phyloP scores from a whole-genome alignment of 768 basidiomycete genomes.

The Lyophyllum shimeji region DNA sequence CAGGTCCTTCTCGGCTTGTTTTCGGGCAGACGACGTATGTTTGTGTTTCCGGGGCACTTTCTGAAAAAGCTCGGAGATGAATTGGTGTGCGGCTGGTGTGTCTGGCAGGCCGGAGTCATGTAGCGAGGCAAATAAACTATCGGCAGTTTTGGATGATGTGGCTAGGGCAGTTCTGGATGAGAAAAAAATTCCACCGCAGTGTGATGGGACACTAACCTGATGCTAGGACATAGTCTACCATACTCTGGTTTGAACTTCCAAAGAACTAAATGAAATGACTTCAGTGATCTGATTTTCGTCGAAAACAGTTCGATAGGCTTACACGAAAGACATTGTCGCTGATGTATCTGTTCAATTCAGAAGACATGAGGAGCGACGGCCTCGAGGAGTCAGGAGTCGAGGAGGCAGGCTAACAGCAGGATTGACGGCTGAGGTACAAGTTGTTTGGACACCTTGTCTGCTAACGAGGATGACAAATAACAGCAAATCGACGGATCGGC shows the following conservation, averaged over 20 bases:
- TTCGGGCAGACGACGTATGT: slow-evolving; percentile 45
- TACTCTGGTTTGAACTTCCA: slow-evolving; percentile 79
- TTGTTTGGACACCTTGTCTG: neutral
- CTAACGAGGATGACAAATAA: neutral
- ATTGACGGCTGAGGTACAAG: neutral
- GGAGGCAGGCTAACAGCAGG: neutral
- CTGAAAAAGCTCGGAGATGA: slow-evolving; percentile 73
- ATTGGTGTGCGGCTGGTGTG: slow-evolving; percentile 76
- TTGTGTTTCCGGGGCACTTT: slow-evolving; percentile 81
- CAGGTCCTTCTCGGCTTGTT: slow-evolving; percentile 74
- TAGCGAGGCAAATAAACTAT: slow-evolving; percentile 75
- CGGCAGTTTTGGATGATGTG: slow-evolving; percentile 80
- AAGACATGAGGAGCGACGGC: slow-evolving; percentile 43
- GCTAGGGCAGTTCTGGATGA: slow-evolving; percentile 39
- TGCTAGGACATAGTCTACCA: slow-evolving; percentile 85
- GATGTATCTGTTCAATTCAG: slow-evolving; percentile 67
- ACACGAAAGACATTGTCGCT: slow-evolving; percentile 78
- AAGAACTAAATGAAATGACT: slow-evolving; percentile 54
- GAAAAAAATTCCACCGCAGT: slow-evolving; percentile 7
- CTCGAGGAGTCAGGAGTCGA: neutral
- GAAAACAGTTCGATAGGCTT: slow-evolving; percentile 21
- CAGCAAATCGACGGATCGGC: neutral
- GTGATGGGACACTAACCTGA: slow-evolving; percentile 52
- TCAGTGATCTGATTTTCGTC: neutral
- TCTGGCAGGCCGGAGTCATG: slow-evolving; percentile 78